phyloP scores from a whole-genome alignment of 495 filamentous ascomycete genomes.

The Talaromyces nanjingensis region DNA sequence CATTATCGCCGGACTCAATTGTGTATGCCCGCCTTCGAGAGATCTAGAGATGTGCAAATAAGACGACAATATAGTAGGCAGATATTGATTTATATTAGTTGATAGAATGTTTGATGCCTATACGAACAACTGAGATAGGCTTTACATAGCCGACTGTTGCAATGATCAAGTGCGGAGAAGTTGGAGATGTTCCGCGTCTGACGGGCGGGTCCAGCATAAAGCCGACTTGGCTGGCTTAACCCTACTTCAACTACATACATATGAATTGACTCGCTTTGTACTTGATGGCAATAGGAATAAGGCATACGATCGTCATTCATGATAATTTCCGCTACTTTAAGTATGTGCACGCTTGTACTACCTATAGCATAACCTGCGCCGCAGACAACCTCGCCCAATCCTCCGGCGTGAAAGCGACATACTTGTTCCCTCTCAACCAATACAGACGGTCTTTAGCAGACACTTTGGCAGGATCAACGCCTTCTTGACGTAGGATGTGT shows the following conservation, averaged over 20 bases:
- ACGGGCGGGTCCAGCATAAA: not conserved
- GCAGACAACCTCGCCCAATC: slow-evolving; percentile 64
- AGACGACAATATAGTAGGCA: no score
- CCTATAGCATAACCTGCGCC: slow-evolving; percentile 63
- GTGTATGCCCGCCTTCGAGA: not conserved
- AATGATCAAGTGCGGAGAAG: not conserved
- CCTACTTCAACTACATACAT: not conserved
- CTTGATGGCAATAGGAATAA: not conserved
- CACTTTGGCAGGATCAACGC: slow-evolving; percentile 59
- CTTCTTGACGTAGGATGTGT: slow-evolving; percentile 58
- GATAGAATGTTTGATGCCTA: not conserved
- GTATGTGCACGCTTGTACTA: not conserved
- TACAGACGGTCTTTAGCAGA: slow-evolving; percentile 55
- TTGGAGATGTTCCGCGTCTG: not conserved
- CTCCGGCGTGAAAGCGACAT: slow-evolving; percentile 55
- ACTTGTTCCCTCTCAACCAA: slow-evolving; percentile 58
- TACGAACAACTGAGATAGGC: not conserved
- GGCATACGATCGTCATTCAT: not conserved
- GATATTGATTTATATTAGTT: not conserved
- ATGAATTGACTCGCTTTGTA: no score
- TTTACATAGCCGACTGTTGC: not conserved
- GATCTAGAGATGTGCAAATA: no score
- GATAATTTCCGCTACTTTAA: not conserved
- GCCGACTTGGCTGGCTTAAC: slow-evolving; percentile 6
- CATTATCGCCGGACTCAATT: not conserved